Base-by-base conservation (phyloP, 768 basidiomycete species). In the Russula brevipes region DNA sequence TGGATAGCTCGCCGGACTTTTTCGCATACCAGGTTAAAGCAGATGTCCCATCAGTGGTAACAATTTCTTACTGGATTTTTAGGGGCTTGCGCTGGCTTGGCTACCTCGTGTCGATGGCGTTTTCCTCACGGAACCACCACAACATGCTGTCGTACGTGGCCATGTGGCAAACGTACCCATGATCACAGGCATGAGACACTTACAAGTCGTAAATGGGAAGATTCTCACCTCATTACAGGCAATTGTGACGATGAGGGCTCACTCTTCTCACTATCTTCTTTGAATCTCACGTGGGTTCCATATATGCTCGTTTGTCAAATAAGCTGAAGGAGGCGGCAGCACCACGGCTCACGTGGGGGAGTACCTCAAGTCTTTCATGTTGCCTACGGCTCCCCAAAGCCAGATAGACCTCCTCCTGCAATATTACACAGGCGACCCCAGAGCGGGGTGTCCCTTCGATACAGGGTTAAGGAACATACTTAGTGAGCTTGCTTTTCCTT, bases 401-500 rank as follows among this genome's bases (percentile, higher is more conserved):
- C 10, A 62, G 2, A 5, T 63, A 6, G 64, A 63, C 16, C 42
- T 53, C 10, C 54, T 64, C 41, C 31, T 65, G 47, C 42, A 41
- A 39, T 57, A 59, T 19, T 73, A 73, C 52, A 68, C 72, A 8
- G 62, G 60, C 5, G 70, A 72, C 49, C 56, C 44, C 0, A 19
- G 60, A 10, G 53, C 61, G 19, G 72, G 72, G 4, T 60, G 63
- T 1, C 72, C 72, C 9, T 72, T 69, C 53, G 66, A 63, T 49
- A 70, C 72, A 3, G 68, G 68, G 8, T 0, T 14, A 3, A 35
- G 12, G 35, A 64, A 64, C 30, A 19, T 38, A 2, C 53, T 60
- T 3, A 1, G 63, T 64, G 45, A 0, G 58, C 31, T 10, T 30
- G 10, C 17, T 4, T 5, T 2, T 41, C 16, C 12, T 1, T 4